Conservation (phyloP, 257 asterid genomes). For the Verbascum thapsus region DNA sequence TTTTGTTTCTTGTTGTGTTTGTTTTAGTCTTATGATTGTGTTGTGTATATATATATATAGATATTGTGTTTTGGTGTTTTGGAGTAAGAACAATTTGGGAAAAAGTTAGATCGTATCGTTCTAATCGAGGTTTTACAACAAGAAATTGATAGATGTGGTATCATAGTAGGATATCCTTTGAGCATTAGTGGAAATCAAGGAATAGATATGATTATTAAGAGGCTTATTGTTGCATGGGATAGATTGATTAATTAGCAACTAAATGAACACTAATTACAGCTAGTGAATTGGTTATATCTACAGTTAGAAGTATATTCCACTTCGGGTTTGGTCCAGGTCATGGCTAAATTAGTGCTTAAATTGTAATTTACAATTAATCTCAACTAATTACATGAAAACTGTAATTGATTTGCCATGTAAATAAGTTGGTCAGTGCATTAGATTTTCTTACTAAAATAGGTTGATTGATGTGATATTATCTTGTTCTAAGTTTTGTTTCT, state of each 20-base stretch:
- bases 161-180: conserved; percentile 30
- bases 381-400: too few relatives aligned
- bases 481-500: conserved; percentile 15
- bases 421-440: too few relatives aligned
- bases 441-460: neutral
- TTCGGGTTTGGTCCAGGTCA: too few relatives aligned
- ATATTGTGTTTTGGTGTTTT: too few relatives aligned
- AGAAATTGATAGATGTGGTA: conserved; percentile 36
- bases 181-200: conserved; percentile 35
- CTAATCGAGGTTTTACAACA: conserved; percentile 29
- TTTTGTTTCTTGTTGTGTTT: conserved; percentile 13
- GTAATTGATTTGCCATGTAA: too few relatives aligned
- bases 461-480: neutral
- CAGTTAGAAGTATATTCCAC: neutral
- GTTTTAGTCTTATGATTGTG: neutral
- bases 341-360: too few relatives aligned
- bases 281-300: conserved; percentile 28
- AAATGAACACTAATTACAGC: conserved; percentile 5
- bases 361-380: too few relatives aligned
- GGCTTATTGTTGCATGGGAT: neutral
- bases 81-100: conserved; percentile 7
- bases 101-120: conserved; percentile 10
- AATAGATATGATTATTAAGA: neutral
- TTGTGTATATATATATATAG: conserved; percentile 7
- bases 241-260: neutral